Evolutionary conservation across 2,329 filamentous ascomycete species (phyloP).

Genomic region (Aspergillus caelatus): DNA sequence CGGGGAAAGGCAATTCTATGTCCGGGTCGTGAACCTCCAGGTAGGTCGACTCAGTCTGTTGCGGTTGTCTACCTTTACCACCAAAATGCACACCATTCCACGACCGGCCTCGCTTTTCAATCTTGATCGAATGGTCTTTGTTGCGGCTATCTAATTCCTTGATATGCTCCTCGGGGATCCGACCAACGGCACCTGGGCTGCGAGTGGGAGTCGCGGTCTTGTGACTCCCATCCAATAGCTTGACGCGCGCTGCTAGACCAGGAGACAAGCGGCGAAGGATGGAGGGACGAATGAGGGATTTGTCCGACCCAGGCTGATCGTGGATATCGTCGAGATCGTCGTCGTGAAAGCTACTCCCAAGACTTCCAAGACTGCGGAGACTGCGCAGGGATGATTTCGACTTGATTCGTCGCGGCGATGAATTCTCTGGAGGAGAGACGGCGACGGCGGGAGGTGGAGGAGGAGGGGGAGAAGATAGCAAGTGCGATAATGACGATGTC

Average conservation of each 20-base stretch:
- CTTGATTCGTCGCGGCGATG: constrained; percentile 34
- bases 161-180: constrained; percentile 44
- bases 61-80: constrained; percentile 14
- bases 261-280: constrained; percentile 48
- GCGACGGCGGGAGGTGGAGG: constrained; percentile 32
- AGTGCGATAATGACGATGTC: constrained; percentile 17
- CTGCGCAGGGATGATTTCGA: constrained; percentile 42
- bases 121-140: constrained; percentile 41
- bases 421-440: constrained; percentile 32
- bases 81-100: constrained; percentile 34
- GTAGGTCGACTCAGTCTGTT: constrained; percentile 23
- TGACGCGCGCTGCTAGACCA: constrained; percentile 46
- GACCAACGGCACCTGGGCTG: constrained; percentile 36
- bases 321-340: constrained; percentile 27
- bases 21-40: constrained; percentile 25
- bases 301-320: constrained; percentile 28
- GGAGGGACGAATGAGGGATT: constrained; percentile 33
- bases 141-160: constrained; percentile 45
- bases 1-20: neutral
- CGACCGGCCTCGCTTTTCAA: constrained; percentile 40
- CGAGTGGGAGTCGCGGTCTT: constrained; percentile 28
- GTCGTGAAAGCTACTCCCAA: constrained; percentile 38
- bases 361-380: constrained; percentile 36
- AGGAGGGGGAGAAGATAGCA: constrained; percentile 30
- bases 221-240: constrained; percentile 42